A percentile compares a stretch with the other conserved stretches of the same genome.
Conservation (phyloP, 2,329 filamentous ascomycete species). For the Penicillium sp. region DNA sequence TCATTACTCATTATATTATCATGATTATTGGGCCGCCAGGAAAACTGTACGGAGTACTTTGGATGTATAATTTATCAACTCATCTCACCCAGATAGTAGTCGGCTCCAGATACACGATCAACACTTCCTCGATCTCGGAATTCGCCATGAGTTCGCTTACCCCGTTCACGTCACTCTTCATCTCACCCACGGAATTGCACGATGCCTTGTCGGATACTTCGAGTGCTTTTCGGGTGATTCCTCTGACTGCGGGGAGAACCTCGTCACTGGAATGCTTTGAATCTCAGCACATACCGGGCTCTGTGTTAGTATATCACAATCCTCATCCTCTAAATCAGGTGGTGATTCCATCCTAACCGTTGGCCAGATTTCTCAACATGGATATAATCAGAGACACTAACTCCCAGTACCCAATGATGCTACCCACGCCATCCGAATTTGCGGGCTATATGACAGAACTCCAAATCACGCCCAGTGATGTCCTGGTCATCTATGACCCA, state of each 20-base stretch:
- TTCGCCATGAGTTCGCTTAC: neutral
- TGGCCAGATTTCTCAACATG: constrained; percentile 39
- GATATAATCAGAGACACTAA: constrained; percentile 30
- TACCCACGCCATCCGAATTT: constrained; percentile 35
- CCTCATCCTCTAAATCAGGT: no score
- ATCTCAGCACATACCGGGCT: constrained; percentile 16
- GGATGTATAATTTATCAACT: neutral
- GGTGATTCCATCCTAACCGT: no score
- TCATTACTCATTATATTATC: no score
- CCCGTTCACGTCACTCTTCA: constrained; percentile 8
- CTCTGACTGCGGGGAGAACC: constrained; percentile 9
- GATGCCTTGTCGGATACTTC: neutral
- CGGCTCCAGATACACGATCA: neutral
- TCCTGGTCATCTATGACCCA: constrained; percentile 39
- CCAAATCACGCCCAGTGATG: neutral
- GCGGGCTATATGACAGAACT: constrained; percentile 23
- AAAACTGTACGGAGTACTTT: no score
- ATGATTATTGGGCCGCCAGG: no score
- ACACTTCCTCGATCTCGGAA: neutral
- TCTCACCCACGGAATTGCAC: constrained; percentile 11
- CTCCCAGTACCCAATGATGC: constrained; percentile 39
- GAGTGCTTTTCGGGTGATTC: constrained; percentile 9
- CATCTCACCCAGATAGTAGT: neutral
- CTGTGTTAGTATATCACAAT: constrained; percentile 5
- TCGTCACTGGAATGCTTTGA: constrained; percentile 13